Conservation (phyloP, 176 grass and related monocot species). For the Phoenix dactylifera region DNA sequence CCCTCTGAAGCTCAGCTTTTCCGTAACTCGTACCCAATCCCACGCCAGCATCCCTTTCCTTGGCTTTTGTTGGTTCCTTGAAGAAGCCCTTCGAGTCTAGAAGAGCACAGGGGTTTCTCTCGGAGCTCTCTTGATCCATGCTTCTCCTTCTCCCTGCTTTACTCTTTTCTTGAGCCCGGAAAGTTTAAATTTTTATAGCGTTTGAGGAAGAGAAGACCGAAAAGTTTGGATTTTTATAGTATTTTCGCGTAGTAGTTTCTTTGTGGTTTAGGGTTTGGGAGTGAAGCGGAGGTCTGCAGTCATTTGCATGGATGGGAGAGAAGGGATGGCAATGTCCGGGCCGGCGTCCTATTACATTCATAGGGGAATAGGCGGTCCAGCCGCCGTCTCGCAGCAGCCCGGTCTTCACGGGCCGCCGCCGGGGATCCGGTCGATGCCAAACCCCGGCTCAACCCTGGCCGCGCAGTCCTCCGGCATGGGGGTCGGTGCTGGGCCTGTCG, state of each 20-base stretch:
- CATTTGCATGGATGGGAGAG: slow-evolving; percentile 22
- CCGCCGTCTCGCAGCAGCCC: not conserved
- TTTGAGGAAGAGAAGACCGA: not conserved
- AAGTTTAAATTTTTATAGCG: too few relatives aligned
- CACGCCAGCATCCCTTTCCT: too few relatives aligned
- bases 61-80: too few relatives aligned
- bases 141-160: too few relatives aligned
- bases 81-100: too few relatives aligned
- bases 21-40: too few relatives aligned
- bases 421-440: slow-evolving; percentile 16
- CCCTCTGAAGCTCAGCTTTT: too few relatives aligned
- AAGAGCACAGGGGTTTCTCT: too few relatives aligned
- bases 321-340: slow-evolving; percentile 8
- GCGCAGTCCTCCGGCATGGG: not conserved
- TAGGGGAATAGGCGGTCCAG: slow-evolving; percentile 3
- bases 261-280: not conserved
- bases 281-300: too few relatives aligned
- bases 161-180: too few relatives aligned
- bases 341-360: slow-evolving; percentile 13
- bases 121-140: too few relatives aligned
- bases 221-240: too few relatives aligned
- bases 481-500: not conserved
- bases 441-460: slow-evolving; percentile 2
- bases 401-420: slow-evolving; percentile 3
- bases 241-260: not conserved